Percentiles rank a stretch among this genome's conserved stretches.
Conservation (phyloP, 208 protist species). For the Leishmania tarentolae region DNA sequence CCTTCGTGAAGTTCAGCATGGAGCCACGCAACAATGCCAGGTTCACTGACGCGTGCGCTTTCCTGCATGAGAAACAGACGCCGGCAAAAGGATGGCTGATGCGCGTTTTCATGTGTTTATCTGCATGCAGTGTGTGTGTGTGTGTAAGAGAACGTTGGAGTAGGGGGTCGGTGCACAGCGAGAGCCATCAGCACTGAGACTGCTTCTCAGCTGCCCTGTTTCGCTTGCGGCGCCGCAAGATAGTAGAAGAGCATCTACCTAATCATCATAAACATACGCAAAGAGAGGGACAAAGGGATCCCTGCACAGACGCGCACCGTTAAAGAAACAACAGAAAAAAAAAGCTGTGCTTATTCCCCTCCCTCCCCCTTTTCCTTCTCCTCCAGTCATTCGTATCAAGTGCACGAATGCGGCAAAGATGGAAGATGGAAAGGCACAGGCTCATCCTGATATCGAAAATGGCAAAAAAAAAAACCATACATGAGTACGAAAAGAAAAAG, state of each 20-base stretch:
- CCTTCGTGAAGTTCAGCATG: neutral
- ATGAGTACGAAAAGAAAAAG: neutral
- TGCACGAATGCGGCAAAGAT: neutral
- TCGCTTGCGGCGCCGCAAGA: neutral
- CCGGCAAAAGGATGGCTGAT: neutral
- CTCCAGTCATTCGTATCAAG: neutral
- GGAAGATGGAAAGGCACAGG: neutral
- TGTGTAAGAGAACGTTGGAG: no score
- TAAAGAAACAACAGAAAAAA: neutral
- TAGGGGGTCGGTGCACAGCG: neutral
- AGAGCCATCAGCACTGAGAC: neutral
- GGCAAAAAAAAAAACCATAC: neutral
- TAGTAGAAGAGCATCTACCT: neutral
- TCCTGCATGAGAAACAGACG: neutral
- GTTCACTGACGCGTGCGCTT: neutral
- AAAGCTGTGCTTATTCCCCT: neutral
- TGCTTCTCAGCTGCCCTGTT: neutral
- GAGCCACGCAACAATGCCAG: neutral
- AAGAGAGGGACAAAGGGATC: neutral
- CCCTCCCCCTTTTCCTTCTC: neutral
- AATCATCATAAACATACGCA: neutral
- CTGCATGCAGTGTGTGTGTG: neutral
- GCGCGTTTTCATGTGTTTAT: neutral
- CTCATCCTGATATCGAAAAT: neutral
- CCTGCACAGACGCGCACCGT: no score